These are phyloP conservation scores for Cicer judaicum DNA, from an alignment of 306 rosid species.

Conservation along the genomic window DNA sequence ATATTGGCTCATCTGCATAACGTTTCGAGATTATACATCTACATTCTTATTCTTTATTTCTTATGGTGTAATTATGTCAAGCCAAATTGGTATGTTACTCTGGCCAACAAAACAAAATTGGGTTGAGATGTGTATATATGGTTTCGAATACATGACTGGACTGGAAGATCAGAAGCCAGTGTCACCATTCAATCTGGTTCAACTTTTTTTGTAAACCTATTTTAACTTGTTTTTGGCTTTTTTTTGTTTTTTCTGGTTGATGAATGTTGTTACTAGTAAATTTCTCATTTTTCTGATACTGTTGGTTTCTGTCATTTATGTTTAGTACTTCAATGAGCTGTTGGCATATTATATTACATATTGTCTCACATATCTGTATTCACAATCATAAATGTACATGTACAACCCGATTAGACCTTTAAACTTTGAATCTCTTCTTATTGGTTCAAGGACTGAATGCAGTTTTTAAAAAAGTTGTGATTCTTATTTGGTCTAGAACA, in stretches of 20 bases:
- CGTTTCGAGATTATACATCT: slow-evolving; percentile 29
- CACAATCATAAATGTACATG: neutral
- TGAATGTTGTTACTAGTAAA: neutral
- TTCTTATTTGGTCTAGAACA: slow-evolving; percentile 16
- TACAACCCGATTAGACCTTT: neutral
- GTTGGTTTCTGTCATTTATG: slow-evolving; percentile 20
- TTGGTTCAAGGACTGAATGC: neutral
- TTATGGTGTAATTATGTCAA: neutral
- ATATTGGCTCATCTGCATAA: slow-evolving; percentile 31
- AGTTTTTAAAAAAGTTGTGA: neutral
- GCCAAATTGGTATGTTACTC: slow-evolving; percentile 5
- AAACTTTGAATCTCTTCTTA: slow-evolving; percentile 27
- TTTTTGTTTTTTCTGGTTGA: neutral
- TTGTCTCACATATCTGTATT: neutral
- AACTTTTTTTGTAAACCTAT: neutral
- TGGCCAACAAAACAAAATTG: slow-evolving; percentile 14
- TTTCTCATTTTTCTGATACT: neutral
- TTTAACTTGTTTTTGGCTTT: neutral
- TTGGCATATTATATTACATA: too few species aligned
- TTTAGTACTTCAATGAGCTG: neutral
- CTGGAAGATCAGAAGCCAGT: slow-evolving; percentile 30
- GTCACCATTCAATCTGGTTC: neutral
- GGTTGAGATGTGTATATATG: neutral
- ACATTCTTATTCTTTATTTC: neutral
- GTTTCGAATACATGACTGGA: neutral